A percentile compares a stretch with the other conserved stretches of the same genome.
Evolutionary conservation across 129 eudicot species (phyloP).

Genomic region (Flaveria trinervia): DNA sequence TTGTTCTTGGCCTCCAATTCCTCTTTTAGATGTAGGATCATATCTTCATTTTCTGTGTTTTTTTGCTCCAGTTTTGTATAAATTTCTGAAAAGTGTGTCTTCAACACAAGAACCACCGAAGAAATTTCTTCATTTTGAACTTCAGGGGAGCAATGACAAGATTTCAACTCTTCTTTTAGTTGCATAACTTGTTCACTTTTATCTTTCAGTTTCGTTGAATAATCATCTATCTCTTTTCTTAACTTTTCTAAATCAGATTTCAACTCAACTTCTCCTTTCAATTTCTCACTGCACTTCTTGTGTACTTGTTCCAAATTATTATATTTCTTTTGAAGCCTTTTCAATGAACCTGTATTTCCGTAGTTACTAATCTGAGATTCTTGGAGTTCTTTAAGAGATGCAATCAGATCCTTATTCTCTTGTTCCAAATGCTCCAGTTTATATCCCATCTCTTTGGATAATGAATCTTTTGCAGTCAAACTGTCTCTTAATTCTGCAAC

Average conservation of each 20-base stretch:
- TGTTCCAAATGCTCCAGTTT: conserved; percentile 53
- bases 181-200: conserved; percentile 42
- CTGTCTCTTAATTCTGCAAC: conserved; percentile 49
- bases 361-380: conserved; percentile 48
- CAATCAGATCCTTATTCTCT: conserved; percentile 55
- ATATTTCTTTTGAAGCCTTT: conserved; percentile 50
- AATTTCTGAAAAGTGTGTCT: conserved; percentile 46
- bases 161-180: conserved; percentile 47
- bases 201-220: conserved; percentile 38
- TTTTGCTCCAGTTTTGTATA: conserved; percentile 32
- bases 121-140: conserved; percentile 48
- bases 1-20: conserved; percentile 39
- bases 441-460: conserved; percentile 50
- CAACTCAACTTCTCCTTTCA: conserved; percentile 64
- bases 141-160: conserved; percentile 40
- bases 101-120: conserved; percentile 44
- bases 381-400: conserved; percentile 53
- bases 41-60: conserved; percentile 38
- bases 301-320: conserved; percentile 59
- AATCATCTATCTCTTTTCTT: conserved; percentile 37
- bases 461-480: conserved; percentile 53
- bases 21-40: conserved; percentile 35
- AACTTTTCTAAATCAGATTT: conserved; percentile 42
- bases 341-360: conserved; percentile 39
- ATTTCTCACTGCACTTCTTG: conserved; percentile 40